A percentile compares a stretch with the other conserved stretches of the same genome.
Evolutionary conservation across 441 rosid species (phyloP).

Genomic region (Hypseocharis bilobata): DNA sequence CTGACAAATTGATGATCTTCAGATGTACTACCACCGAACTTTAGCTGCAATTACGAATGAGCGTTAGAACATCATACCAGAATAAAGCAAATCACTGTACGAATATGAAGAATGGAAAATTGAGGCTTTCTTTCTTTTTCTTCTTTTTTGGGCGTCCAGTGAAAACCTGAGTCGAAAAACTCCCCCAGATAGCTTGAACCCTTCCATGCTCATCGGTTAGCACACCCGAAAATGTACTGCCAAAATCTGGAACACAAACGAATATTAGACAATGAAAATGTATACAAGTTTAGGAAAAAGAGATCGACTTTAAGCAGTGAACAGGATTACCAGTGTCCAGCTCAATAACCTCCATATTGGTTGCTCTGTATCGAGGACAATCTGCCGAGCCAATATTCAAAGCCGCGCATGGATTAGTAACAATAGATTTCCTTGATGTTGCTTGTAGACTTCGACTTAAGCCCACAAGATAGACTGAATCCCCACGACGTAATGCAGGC

Average conservation of each 20-base stretch:
- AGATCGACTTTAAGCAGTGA: neutral
- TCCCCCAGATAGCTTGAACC: conserved; percentile 93
- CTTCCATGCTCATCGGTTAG: conserved; percentile 78
- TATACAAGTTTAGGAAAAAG: neutral
- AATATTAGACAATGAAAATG: conserved; percentile 11
- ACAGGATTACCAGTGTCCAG: conserved; percentile 66
- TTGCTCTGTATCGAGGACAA: conserved; percentile 81
- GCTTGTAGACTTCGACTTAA: conserved; percentile 77
- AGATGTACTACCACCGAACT: conserved; percentile 56
- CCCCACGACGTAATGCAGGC: conserved; percentile 81
- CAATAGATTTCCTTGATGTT: conserved; percentile 83
- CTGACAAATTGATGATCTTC: conserved; percentile 84
- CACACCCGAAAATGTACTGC: conserved; percentile 83
- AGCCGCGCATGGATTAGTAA: conserved; percentile 82
- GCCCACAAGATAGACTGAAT: conserved; percentile 80
- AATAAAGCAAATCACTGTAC: conserved; percentile 7
- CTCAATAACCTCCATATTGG: conserved; percentile 93
- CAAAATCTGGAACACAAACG: conserved; percentile 60
- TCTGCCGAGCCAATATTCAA: conserved; percentile 70
- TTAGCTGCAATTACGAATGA: conserved; percentile 44
- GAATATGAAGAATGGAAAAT: conserved; percentile 1
- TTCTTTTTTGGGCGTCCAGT: conserved; percentile 10
- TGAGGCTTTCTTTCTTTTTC: conserved; percentile 10
- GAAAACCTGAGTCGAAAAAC: conserved; percentile 83
- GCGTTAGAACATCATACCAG: conserved; percentile 12